Evolutionary conservation across 306 rosid species (phyloP), one percentile per base, ranked within the genome.

Genomic region (Casuarina equisetifolia): DNA sequence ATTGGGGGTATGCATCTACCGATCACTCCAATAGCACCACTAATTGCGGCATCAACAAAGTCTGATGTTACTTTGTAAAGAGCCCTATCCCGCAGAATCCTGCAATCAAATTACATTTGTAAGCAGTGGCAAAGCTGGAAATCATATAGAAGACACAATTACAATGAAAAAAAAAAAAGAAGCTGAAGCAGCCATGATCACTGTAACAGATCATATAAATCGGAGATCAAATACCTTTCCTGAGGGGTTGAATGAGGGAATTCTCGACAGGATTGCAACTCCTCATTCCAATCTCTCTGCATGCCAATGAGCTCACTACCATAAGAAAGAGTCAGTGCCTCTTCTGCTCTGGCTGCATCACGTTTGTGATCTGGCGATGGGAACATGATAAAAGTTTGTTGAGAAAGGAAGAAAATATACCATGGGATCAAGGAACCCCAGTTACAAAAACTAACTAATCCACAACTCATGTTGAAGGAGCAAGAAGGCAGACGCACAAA

Each of bases 231-330:
- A 74, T 77, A 96, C 99, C 99, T 89, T 85, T 96, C 99, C 84
- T 96, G 99, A n/a, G 97, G 91, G 80, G 84, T 87, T 63, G 86
- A 80, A 83, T 90, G 96, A 25, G 99, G 97, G 84, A 96, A 96
- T 83, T 96, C 99, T 63, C 99, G 90, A 82, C 99, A 96, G 59
- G 99, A 91, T 80, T 96, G 99, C 88, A 96, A 81, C 88, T 96
- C 99, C 85, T 96, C 99, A 84, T 96, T 96, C 99, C 99, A 96
- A 88, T 96, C 99, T 81, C 99, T 87, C 85, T 90, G 98, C 99
- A 92, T 96, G 74, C 99, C 99, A 81, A 92, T 96, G 67, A 96
- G 86, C 91, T 96, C 99, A 80, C 93, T 92, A 40, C 97, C 99
- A 69, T 88, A 96, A 36, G 97, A 85, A 71, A 96, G 99, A 79